A percentile compares a stretch with the other conserved stretches of the same genome.
phyloP scores from a whole-genome alignment of 176 grass and related monocot species.

The Juncus inflexus region DNA sequence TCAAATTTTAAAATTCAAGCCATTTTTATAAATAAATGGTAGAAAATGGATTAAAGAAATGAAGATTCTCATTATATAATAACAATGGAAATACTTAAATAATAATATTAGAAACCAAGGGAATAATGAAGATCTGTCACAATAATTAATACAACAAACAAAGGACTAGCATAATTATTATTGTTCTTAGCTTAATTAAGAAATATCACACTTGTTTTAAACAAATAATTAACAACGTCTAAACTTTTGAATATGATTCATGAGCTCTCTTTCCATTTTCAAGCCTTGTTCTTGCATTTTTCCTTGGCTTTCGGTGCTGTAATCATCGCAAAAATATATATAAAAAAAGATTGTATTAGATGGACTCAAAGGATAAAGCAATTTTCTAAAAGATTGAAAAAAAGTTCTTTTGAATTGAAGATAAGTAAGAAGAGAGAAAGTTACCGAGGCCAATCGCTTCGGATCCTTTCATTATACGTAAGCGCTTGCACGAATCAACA shows the following conservation, averaged over 20 bases:
- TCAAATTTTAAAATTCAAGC: conserved; percentile 44
- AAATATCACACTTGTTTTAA: conserved; percentile 49
- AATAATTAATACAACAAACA: conserved; percentile 39
- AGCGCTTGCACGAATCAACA: conserved; percentile 92
- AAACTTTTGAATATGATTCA: conserved; percentile 42
- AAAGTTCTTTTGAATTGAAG: conserved; percentile 30
- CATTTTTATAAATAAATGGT: conserved; percentile 31
- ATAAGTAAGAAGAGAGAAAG: conserved; percentile 33
- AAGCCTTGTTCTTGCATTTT: conserved; percentile 81
- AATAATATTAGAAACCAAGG: conserved; percentile 47
- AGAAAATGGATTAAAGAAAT: conserved; percentile 43
- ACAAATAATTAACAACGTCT: conserved; percentile 62
- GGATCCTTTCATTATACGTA: conserved; percentile 97
- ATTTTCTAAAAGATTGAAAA: neutral
- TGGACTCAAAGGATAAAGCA: neutral
- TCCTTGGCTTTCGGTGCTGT: conserved; percentile 90
- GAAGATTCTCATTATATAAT: conserved; percentile 82
- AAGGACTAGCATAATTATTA: conserved; percentile 56
- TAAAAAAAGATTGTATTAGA: too few relatives aligned
- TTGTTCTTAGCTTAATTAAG: conserved; percentile 39
- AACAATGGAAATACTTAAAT: conserved; percentile 33
- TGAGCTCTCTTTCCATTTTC: conserved; percentile 34
- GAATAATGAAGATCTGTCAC: conserved; percentile 70
- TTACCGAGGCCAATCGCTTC: conserved; percentile 94
- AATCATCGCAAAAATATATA: conserved; percentile 8